Percentiles rank a stretch among this genome's conserved stretches.
Evolutionary conservation across 257 asterid genomes (phyloP).

Genomic region (Rhazya stricta): DNA sequence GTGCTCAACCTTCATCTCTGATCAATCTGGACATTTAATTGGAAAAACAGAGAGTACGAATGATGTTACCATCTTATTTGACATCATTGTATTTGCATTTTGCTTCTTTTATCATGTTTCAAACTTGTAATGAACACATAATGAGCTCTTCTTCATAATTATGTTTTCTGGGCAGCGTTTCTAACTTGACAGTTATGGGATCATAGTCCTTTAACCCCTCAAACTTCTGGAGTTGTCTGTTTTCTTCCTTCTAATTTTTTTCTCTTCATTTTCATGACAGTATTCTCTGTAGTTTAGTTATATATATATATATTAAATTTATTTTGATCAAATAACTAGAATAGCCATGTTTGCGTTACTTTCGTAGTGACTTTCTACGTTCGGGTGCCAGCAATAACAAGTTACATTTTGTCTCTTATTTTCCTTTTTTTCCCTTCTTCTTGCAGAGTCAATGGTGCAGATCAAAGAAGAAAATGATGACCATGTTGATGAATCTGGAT

Average conservation of each 20-base stretch:
- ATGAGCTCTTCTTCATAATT: not conserved
- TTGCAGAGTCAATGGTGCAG: slow-evolving; percentile 34
- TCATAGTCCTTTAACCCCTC: not conserved
- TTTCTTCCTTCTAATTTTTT: not conserved
- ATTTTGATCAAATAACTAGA: too few relatives aligned
- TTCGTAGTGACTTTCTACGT: not conserved
- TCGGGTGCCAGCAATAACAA: not conserved
- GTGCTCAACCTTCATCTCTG: not conserved
- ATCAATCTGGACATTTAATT: not conserved
- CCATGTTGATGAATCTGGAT: slow-evolving; percentile 54
- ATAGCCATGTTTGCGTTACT: not conserved
- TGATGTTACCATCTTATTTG: not conserved
- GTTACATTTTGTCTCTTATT: not conserved
- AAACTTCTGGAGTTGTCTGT: not conserved
- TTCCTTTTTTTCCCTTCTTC: not conserved
- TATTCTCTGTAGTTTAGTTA: not conserved
- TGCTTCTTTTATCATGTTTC: not conserved
- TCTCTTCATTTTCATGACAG: not conserved
- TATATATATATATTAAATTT: not conserved
- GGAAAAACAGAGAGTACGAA: not conserved
- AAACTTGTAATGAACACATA: not conserved
- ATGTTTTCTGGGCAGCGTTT: not conserved
- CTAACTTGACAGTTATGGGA: not conserved
- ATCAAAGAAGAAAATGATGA: slow-evolving; percentile 43
- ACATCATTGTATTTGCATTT: not conserved